Evolutionary conservation across 2,329 filamentous ascomycete genomes (phyloP), one percentile per base, ranked within the genome.

Genomic region (Xylaria arbuscula): DNA sequence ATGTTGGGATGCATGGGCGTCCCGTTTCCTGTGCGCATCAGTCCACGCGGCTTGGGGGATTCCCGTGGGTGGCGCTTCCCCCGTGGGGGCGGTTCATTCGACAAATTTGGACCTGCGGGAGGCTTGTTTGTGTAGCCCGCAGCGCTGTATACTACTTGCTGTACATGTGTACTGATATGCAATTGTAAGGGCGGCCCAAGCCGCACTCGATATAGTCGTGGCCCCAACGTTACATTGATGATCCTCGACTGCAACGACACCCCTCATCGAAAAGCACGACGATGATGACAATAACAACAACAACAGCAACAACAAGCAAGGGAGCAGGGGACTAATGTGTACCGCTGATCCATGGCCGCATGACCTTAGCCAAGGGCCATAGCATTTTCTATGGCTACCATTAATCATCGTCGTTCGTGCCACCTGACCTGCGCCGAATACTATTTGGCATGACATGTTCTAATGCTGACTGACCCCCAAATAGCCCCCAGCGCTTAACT

Each of bases 41-140:
- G 47, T 59, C 69, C 69, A 66, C 61, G 60, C 69, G 66, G 63
- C 56, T 67, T 62, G 60, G 32, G 38, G 36, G 32, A 66, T 50
- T 64, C 47, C 62, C 62, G 66, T 56, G 45, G 64, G 62, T 47
- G 66, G 48, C 57, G 53, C 59, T 56, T 60, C n/a, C 47, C 53
- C 63, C 57, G 60, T 67, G 69, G 69, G 69, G 69, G 66, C 67
- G 69, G 64, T 62, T 65, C 64, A 36, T 59, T 64, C 53, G 60
- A 71, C 69, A 71, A 67, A 59, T 69, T 62, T 67, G 67, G 61
- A 54, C 58, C 32, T 48, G 17, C 42, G 34, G 42, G 61, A 55
- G 42, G 50, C 50, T 56, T 64, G 64, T 60, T 61, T 68, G 54
- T 47, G 53, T 47, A 64, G 50, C 51, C 51, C 13, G 19, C 59